Evolutionary conservation across 768 basidiomycete species (phyloP).

Genomic region (Lactarius indigo): DNA sequence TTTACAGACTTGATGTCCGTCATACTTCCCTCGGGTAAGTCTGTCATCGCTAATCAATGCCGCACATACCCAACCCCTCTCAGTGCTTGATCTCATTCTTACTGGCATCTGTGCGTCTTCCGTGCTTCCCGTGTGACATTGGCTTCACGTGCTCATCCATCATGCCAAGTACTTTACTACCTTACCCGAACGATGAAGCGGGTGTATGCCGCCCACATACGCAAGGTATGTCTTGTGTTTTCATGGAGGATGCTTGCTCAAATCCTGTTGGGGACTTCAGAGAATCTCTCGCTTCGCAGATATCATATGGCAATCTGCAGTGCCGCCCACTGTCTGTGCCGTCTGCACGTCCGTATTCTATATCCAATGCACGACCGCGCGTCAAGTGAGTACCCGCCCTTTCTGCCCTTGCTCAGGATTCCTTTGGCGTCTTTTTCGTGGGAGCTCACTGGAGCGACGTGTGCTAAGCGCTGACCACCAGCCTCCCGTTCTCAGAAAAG

Average conservation of each 20-base stretch:
- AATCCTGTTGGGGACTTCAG: not conserved
- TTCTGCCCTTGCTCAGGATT: not conserved
- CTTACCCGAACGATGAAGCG: not conserved
- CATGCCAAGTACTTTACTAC: not conserved
- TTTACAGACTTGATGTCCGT: not conserved
- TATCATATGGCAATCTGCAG: slow-evolving; percentile 11
- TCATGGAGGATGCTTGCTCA: not conserved
- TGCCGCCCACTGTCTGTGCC: slow-evolving; percentile 14
- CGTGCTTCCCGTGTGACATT: not conserved
- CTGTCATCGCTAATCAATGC: not conserved
- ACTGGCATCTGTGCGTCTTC: not conserved
- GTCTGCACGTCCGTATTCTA: not conserved
- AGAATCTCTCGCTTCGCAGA: not conserved
- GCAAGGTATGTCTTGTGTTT: slow-evolving; percentile 3
- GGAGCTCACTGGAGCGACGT: not conserved
- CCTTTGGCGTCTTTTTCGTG: not conserved
- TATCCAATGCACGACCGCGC: not conserved
- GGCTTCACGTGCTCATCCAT: not conserved
- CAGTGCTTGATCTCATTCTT: not conserved
- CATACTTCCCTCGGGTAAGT: not conserved
- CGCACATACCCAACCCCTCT: not conserved
- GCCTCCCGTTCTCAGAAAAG: not conserved
- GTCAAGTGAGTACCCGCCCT: not conserved
- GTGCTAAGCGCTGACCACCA: not conserved
- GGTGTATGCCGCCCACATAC: not conserved